phyloP scores from a whole-genome alignment of 371 early-diverging fungal species.

The Syncephalis plumigaleata region DNA sequence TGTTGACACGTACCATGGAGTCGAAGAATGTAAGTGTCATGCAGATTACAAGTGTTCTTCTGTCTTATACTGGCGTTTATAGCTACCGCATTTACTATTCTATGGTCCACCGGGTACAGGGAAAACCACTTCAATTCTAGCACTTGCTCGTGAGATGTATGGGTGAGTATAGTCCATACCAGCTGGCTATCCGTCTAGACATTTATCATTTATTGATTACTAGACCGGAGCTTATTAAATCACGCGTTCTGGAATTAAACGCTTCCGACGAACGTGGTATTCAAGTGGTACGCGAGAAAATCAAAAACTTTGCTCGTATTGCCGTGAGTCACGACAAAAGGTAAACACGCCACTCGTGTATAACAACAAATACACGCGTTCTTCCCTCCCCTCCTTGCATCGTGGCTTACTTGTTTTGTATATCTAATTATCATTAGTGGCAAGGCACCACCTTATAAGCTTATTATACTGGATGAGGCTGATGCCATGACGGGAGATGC shows the following conservation, averaged over 20 bases:
- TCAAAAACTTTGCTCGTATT: conserved; percentile 90
- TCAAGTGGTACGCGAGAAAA: conserved; percentile 83
- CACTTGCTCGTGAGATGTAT: conserved; percentile 81
- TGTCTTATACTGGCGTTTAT: too few species aligned
- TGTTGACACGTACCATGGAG: conserved; percentile 66
- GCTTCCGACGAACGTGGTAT: conserved; percentile 99
- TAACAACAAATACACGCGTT: neutral
- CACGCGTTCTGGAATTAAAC: conserved; percentile 92
- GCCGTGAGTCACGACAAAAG: conserved; percentile 30
- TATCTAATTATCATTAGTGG: conserved; percentile 3
- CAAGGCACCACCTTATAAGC: conserved; percentile 78
- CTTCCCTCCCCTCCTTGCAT: neutral
- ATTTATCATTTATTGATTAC: neutral
- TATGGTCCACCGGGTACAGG: conserved; percentile 99
- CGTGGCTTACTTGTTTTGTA: neutral
- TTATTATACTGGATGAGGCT: conserved; percentile 98
- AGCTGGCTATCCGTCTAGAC: neutral
- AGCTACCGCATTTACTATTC: conserved; percentile 96
- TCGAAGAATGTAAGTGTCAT: conserved; percentile 61
- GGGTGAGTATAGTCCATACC: conserved; percentile 23
- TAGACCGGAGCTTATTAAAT: conserved; percentile 53
- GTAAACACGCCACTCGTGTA: conserved; percentile 7
- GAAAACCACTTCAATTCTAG: conserved; percentile 96
- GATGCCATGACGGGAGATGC: conserved; percentile 99
- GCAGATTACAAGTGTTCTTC: too few species aligned